These are phyloP conservation scores for Mortierella sp. DNA, from an alignment of 371 early-diverging fungal genomes.

Conservation along the genomic window DNA sequence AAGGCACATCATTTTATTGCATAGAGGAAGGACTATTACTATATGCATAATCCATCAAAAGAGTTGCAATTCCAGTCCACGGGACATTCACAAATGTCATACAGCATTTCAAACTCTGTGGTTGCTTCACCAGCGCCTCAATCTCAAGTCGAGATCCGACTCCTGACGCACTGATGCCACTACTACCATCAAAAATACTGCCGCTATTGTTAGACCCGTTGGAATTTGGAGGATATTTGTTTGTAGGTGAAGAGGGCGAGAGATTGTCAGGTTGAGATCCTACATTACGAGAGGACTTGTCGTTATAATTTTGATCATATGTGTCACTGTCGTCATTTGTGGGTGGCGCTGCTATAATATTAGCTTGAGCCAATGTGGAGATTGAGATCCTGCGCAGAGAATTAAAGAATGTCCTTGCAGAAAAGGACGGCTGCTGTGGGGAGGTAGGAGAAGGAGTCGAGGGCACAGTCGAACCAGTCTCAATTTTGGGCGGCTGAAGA, in stretches of 20 bases:
- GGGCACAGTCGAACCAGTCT: slow-evolving; percentile 2
- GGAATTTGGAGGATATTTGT: background rate
- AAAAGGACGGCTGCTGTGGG: slow-evolving; percentile 24
- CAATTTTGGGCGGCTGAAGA: slow-evolving; percentile 4
- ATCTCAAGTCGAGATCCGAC: slow-evolving; percentile 57
- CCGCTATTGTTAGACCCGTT: background rate
- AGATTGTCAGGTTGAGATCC: background rate
- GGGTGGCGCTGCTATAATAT: background rate
- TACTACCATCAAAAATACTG: background rate
- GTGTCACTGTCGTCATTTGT: background rate
- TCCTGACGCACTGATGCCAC: slow-evolving; percentile 11
- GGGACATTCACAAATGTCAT: slow-evolving; percentile 90
- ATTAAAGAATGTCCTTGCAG: slow-evolving; percentile 56
- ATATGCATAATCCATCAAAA: slow-evolving; percentile 49
- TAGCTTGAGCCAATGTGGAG: slow-evolving; percentile 45
- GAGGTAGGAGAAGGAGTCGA: slow-evolving; percentile 10
- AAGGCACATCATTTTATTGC: no score
- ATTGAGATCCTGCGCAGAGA: slow-evolving; percentile 58
- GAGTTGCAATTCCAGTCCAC: slow-evolving; percentile 71
- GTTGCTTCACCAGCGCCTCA: slow-evolving; percentile 59
- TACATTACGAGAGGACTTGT: slow-evolving; percentile 8
- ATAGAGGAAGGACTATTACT: background rate
- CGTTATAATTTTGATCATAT: background rate
- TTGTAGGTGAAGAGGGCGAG: slow-evolving; percentile 5
- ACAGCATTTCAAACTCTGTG: slow-evolving; percentile 72